Evolutionary conservation across 345 rosid genomes (phyloP).

Genomic region (Pugionium dolabratum): DNA sequence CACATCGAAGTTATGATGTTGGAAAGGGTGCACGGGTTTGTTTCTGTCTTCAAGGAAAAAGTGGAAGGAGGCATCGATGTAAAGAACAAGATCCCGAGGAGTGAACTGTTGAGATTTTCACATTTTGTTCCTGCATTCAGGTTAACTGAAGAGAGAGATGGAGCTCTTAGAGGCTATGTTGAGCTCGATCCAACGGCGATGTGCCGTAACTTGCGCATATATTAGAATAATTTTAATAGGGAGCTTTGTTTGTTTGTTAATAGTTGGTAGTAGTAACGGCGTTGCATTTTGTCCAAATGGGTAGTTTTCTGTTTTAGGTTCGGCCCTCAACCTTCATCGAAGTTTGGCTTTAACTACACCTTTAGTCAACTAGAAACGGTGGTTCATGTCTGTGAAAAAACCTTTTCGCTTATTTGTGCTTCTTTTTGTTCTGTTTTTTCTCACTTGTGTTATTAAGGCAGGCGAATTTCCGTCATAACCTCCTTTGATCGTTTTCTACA

Average conservation of each 20-base stretch:
- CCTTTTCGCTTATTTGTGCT: conserved; percentile 6
- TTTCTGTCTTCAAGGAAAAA: conserved; percentile 58
- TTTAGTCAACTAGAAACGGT: conserved; percentile 21
- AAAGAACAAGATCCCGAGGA: conserved; percentile 45
- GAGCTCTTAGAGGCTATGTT: conserved; percentile 45
- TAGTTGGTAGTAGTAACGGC: not conserved
- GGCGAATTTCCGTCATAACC: too few species aligned
- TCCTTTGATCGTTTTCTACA: too few species aligned
- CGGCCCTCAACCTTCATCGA: conserved; percentile 14
- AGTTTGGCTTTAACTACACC: conserved; percentile 4
- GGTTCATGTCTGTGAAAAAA: not conserved
- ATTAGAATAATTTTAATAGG: conserved; percentile 19
- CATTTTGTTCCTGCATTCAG: conserved; percentile 71
- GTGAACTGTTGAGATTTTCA: conserved; percentile 71
- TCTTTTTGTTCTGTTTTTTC: not conserved
- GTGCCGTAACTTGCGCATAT: conserved; percentile 28
- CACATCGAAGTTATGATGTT: conserved; percentile 50
- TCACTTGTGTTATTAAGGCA: too few species aligned
- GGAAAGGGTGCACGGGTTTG: conserved; percentile 52
- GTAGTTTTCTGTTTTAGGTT: conserved; percentile 21
- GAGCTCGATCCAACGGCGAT: conserved; percentile 82
- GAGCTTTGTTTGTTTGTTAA: not conserved
- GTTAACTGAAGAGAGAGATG: conserved; percentile 60
- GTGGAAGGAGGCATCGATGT: conserved; percentile 30
- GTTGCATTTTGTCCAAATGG: conserved; percentile 16